Percentiles rank a stretch among this genome's conserved stretches.
phyloP scores from a whole-genome alignment of 345 rosid genomes.

The Triadica sebifera region DNA sequence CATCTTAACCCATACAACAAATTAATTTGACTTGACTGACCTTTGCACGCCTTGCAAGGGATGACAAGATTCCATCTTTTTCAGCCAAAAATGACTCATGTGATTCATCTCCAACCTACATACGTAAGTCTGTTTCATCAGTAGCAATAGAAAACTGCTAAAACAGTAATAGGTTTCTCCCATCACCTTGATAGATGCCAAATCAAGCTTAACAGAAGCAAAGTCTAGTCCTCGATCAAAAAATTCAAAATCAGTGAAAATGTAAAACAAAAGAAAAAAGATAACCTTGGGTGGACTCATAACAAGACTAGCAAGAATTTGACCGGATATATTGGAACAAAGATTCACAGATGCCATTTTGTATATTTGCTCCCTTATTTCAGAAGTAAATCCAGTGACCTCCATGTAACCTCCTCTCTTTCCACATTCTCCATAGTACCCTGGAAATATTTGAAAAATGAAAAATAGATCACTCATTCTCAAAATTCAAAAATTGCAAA shows the following conservation, averaged over 20 bases:
- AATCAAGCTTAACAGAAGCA: constrained; percentile 3
- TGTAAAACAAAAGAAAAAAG: not conserved
- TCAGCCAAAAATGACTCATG: constrained; percentile 69
- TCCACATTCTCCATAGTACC: constrained; percentile 96
- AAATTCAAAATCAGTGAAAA: not conserved
- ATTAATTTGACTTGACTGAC: constrained; percentile 30
- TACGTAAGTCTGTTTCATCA: constrained; percentile 7
- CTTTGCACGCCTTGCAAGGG: constrained; percentile 91
- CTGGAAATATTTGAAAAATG: constrained; percentile 30
- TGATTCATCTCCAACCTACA: constrained; percentile 84
- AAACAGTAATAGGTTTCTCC: not conserved
- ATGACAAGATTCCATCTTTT: constrained; percentile 82
- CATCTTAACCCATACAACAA: not conserved
- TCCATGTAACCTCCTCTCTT: constrained; percentile 99
- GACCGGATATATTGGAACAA: constrained; percentile 92
- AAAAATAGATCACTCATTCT: not conserved
- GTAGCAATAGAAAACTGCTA: not conserved
- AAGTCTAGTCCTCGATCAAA: not conserved
- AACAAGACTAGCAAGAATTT: constrained; percentile 93
- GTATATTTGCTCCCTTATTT: constrained; percentile 85
- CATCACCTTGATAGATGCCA: not conserved
- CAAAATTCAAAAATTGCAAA: not conserved
- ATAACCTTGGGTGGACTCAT: constrained; percentile 97
- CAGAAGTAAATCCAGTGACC: constrained; percentile 73
- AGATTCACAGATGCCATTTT: constrained; percentile 95